Evolutionary conservation across 106 monocot species (phyloP).

Genomic region (Ottelia alismoides): DNA sequence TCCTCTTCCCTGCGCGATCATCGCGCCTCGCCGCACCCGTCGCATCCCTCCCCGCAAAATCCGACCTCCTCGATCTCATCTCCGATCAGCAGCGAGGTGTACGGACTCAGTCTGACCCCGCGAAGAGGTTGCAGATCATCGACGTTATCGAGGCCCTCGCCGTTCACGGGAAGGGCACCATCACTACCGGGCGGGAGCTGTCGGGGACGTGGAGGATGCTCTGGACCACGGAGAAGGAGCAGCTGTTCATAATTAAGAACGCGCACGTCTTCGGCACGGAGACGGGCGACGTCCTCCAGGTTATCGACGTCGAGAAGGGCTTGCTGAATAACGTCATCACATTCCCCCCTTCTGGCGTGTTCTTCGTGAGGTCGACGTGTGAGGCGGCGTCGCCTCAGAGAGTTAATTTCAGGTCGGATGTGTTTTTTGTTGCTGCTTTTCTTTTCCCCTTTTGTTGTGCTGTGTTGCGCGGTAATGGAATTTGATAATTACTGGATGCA

Average conservation of each 20-base stretch:
- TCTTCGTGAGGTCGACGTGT: slow-evolving; percentile 65
- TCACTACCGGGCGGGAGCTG: slow-evolving; percentile 51
- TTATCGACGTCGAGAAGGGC: slow-evolving; percentile 59
- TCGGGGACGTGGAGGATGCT: slow-evolving; percentile 89
- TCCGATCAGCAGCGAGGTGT: slow-evolving; percentile 67
- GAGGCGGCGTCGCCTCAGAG: slow-evolving; percentile 59
- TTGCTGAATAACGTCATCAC: slow-evolving; percentile 87
- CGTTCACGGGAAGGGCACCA: slow-evolving; percentile 13
- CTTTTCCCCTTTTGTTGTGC: too few species aligned
- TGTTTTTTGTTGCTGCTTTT: too few species aligned
- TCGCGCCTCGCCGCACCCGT: slow-evolving; percentile 10
- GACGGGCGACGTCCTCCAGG: slow-evolving; percentile 86
- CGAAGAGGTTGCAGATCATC: slow-evolving; percentile 50
- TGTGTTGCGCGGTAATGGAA: too few species aligned
- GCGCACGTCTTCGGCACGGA: slow-evolving; percentile 57
- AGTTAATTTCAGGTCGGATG: slow-evolving; percentile 69
- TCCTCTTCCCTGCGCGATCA: background rate
- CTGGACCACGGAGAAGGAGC: slow-evolving; percentile 99
- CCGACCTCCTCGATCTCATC: slow-evolving; percentile 57
- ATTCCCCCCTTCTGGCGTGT: slow-evolving; percentile 80
- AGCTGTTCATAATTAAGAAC: slow-evolving; percentile 83
- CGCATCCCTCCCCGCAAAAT: slow-evolving; percentile 42
- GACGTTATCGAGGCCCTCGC: slow-evolving; percentile 53
- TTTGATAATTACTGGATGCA: slow-evolving; percentile 13
- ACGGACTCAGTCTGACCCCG: slow-evolving; percentile 36